Conservation (phyloP, 2,329 filamentous ascomycete genomes). For the Penicillium nordicum region DNA sequence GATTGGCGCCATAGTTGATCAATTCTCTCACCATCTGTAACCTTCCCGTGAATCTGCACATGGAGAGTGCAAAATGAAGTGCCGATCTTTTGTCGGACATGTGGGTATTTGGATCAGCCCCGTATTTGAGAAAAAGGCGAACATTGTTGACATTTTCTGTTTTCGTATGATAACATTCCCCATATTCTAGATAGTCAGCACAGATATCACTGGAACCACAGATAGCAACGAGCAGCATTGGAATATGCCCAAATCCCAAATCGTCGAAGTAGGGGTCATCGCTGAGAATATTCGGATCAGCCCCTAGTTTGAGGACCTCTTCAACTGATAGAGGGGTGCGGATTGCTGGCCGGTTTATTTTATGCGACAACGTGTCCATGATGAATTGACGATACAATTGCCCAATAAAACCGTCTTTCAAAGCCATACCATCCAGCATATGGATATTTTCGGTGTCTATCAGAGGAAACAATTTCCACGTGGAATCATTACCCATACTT, state of each 20-base stretch:
- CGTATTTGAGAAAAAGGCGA: background rate
- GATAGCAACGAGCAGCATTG: background rate
- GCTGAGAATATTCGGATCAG: background rate
- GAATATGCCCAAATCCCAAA: background rate
- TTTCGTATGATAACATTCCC: too few relatives aligned
- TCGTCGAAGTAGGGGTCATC: fast-evolving
- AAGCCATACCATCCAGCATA: constrained; percentile 51
- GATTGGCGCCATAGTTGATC: background rate
- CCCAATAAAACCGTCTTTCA: constrained; percentile 59
- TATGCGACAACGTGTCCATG: background rate
- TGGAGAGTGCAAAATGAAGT: background rate
- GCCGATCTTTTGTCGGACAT: background rate
- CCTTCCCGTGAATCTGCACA: background rate
- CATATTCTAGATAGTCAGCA: background rate
- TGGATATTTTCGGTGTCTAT: background rate
- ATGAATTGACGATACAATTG: background rate
- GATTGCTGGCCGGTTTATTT: too few relatives aligned
- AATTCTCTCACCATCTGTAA: background rate
- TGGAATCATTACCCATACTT: background rate
- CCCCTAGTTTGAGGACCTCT: background rate
- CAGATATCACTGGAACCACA: background rate
- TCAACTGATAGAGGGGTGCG: background rate
- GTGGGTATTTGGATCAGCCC: background rate
- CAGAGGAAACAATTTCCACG: background rate
- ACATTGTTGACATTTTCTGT: background rate